Percentiles rank a stretch among this genome's conserved stretches.
These are phyloP conservation scores for Brassica napus DNA, from an alignment of 345 rosid genomes.

Conservation along the genomic window Da-Ae NC_063452.1:50712501-50713000, in stretches of 20 bases:
- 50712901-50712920: background rate
- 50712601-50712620: background rate
- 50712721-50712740: background rate
- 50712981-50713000: background rate
- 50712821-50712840: background rate
- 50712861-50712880: background rate
- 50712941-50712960: background rate
- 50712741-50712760: background rate
- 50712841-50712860: background rate
- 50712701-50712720: background rate
- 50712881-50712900: background rate
- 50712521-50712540: background rate
- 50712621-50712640: background rate
- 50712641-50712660: background rate
- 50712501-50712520: background rate
- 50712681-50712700: conserved; percentile 2
- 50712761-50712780: background rate
- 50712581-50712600: background rate
- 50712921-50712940: background rate
- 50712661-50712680: background rate
- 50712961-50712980: background rate
- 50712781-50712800: background rate
- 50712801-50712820: background rate
- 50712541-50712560: background rate
- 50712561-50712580: background rate